Evolutionary conservation across 2,329 filamentous ascomycete genomes (phyloP).

Genomic region (Phaeosphaeria sp.): DNA sequence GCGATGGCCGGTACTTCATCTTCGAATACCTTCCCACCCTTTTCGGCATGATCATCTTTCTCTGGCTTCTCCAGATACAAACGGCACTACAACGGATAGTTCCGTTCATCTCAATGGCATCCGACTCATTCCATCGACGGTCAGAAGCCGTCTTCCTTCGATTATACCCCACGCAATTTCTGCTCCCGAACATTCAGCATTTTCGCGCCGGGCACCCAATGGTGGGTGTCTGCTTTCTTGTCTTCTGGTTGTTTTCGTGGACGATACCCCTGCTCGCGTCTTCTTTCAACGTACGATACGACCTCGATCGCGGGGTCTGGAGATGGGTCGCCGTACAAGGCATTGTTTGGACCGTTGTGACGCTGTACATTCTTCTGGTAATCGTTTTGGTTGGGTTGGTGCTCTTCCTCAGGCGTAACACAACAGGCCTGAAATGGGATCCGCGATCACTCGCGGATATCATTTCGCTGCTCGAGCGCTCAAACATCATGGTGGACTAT

Average conservation of each 20-base stretch:
- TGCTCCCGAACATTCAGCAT: conserved; percentile 72
- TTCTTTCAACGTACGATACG: conserved; percentile 72
- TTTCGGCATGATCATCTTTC: conserved; percentile 70
- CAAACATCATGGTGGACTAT: conserved; percentile 79
- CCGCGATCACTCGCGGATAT: conserved; percentile 81
- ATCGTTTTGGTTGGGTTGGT: conserved; percentile 65
- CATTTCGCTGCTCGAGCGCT: conserved; percentile 76
- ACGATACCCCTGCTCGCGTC: conserved; percentile 82
- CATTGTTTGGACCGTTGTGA: conserved; percentile 78
- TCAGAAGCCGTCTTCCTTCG: conserved; percentile 69
- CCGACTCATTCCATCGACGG: conserved; percentile 64
- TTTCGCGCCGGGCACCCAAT: conserved; percentile 73
- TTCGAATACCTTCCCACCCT: conserved; percentile 86
- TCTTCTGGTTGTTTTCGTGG: conserved; percentile 80
- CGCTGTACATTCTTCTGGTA: conserved; percentile 72
- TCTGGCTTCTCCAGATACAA: conserved; percentile 80
- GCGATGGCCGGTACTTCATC: conserved; percentile 79
- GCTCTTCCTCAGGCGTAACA: conserved; percentile 67
- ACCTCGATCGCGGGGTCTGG: conserved; percentile 67
- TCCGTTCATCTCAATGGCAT: conserved; percentile 80
- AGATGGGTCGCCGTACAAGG: conserved; percentile 80
- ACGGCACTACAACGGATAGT: conserved; percentile 75
- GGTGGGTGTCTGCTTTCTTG: conserved; percentile 69
- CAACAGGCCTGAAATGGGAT: conserved; percentile 86
- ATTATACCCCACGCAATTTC: conserved; percentile 65